Base-by-base conservation (phyloP, 2,329 filamentous ascomycete genomes). In the Xylariaceae sp. region DNA sequence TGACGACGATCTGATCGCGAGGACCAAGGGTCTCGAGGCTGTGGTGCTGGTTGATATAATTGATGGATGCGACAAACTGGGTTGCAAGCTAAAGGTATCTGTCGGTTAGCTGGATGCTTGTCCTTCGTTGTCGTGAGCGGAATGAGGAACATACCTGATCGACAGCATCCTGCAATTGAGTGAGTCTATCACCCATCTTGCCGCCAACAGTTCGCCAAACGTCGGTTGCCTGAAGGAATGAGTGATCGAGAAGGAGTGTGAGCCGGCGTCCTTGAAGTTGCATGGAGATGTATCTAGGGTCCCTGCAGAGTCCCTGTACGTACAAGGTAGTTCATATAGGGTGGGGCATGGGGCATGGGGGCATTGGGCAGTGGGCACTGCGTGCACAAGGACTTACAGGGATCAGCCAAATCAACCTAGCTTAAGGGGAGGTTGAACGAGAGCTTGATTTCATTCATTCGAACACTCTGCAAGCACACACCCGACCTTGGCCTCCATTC, bases 131-230 rank as follows among this genome's bases (percentile, higher is more conserved):
- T 32, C 15, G 44, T 41, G 33, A 41, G 17, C 27, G 5, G 12
- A 32, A 11, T 4, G 39, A 42, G 42, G 35, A 39, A 54, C 69
- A 32, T 72, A 89, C 88, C 77, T 90, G 83, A 63, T 94, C 89
- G 53, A 92, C 81, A 68, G 87, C 85, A 72, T 94, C 88, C 70
- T 95, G 89, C 50, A 94, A 76, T 68, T 94, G 89, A 1, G 89
- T 92, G 50, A 95, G 77, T 54, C 86, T 77, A 65, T 95, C 89
- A 27, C 80, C 79, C 83, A 90, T 90, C 22, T 41, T 56, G 41
- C 14, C 41, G 17, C 17, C 32, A 14, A 27, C 39, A 10, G 12
- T 7, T 9, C 12, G 5, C n/a, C 6, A 12, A 44, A 40, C 17
- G 17, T 19, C 17, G 45, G 30, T 39, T 30, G 18, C 11, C 30